Base-by-base conservation (phyloP, 2,329 filamentous ascomycete species). In the Cercospora beticola region DNA sequence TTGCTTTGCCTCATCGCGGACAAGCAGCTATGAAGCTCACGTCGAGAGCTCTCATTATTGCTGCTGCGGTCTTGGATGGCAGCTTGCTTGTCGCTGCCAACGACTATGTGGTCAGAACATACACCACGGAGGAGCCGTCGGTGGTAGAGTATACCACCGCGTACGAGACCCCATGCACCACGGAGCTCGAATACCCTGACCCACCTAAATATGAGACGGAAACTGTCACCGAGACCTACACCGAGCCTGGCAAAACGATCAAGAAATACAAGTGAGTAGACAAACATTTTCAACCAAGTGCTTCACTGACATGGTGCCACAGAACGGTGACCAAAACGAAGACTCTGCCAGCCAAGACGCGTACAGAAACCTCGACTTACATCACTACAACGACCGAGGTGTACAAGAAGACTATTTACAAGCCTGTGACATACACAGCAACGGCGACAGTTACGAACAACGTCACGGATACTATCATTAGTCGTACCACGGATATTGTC, bases 51-150 rank as follows among this genome's bases (percentile, higher is more conserved):
- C 5, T 49, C 5, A 5, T 40, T 23, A 5, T 43, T 26, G 60
- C 21, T 26, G 30, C 30, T 52, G 60, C 16, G 23, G 60, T 18
- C 6, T 16, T 62, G 60, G 40, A 62, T 9, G 12, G 26, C 36
- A 46, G 60, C 60, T 31, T 62, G 14, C 4, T 49, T 23, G 60
- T 21, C 8, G 14, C 26, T 52, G 60, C 36, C 23, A 8, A 61
- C 33, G 58, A 61, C 12, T 43, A 61, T 10, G 58, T 43, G 33
- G 40, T 61, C 58, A 61, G 21, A 61, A 40, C 58, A 61, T 61
- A 62, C 46, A 30, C 60, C 21, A 62, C 60, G 7, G 60, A 62
- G 1, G 49, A 56, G 49, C 49, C 49, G 4, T 28, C 49, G 5
- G 12, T 56, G 23, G 16, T 56, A 16, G 49, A 28, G 23, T 56